These are phyloP conservation scores for Cladophialophora carrionii DNA, from an alignment of 2,329 filamentous ascomycete species.

Conservation along the genomic window DNA sequence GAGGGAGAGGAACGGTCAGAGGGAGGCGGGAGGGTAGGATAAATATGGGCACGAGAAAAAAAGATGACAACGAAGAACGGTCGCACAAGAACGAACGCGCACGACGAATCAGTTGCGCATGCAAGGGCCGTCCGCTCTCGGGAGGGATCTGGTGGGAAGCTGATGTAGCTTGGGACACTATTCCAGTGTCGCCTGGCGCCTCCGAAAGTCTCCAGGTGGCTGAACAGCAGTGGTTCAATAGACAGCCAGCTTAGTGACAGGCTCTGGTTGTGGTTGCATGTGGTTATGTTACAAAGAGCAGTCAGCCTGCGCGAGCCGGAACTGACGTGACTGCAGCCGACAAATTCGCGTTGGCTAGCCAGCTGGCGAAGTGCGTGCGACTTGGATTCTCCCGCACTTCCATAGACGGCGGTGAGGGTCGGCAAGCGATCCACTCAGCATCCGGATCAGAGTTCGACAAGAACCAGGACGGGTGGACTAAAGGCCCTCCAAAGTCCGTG, in stretches of 20 bases:
- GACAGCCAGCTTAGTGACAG: slow-evolving; percentile 16
- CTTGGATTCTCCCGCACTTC: slow-evolving; percentile 1
- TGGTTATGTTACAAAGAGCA: slow-evolving; percentile 29
- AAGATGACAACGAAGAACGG: slow-evolving; percentile 36
- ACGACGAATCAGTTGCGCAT: slow-evolving; percentile 37
- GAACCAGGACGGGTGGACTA: slow-evolving; percentile 14
- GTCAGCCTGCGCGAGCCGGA: slow-evolving; percentile 31
- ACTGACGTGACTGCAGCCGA: slow-evolving; percentile 33
- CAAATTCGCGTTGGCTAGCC: slow-evolving; percentile 10
- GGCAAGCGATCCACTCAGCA: slow-evolving; percentile 27
- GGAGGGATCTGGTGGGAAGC: slow-evolving; percentile 35
- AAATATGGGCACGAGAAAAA: slow-evolving; percentile 34
- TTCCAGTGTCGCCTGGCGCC: slow-evolving; percentile 30
- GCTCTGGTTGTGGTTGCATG: slow-evolving; percentile 27
- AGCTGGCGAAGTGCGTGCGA: slow-evolving; percentile 13
- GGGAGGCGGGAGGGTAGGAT: slow-evolving; percentile 25
- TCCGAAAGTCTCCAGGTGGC: slow-evolving; percentile 21
- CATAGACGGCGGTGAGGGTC: slow-evolving; percentile 18
- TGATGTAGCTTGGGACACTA: slow-evolving; percentile 28
- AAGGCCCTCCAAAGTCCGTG: slow-evolving; percentile 11
- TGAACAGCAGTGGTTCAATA: slow-evolving; percentile 16
- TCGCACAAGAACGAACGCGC: slow-evolving; percentile 33
- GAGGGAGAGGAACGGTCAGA: slow-evolving; percentile 30
- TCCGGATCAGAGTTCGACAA: slow-evolving; percentile 15
- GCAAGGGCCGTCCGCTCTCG: slow-evolving; percentile 33